Conservation (phyloP, 2,329 filamentous ascomycete genomes). For the Colletotrichum incanum region DNA sequence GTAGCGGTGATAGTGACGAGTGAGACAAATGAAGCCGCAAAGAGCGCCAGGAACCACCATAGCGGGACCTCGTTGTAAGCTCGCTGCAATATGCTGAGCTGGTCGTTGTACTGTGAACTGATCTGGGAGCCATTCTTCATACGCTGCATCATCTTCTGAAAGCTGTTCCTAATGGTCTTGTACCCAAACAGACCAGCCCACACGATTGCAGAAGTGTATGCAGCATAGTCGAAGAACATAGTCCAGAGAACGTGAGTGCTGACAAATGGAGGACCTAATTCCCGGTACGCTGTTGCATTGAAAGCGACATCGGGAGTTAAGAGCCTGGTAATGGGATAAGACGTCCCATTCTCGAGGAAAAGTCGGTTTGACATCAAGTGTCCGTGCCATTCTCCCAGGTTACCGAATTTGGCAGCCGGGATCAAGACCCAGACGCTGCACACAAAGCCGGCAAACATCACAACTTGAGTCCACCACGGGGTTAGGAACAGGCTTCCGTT, state of each 20-base stretch:
- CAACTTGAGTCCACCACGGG: conserved; percentile 65
- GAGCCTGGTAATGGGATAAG: conserved; percentile 58
- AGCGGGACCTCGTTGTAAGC: conserved; percentile 71
- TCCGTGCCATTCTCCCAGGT: conserved; percentile 62
- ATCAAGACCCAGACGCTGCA: conserved; percentile 72
- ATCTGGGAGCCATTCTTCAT: conserved; percentile 63
- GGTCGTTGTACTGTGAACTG: conserved; percentile 66
- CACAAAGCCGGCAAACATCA: conserved; percentile 69
- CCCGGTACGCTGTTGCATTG: conserved; percentile 72
- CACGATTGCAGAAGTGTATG: conserved; percentile 67
- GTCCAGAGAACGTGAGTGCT: conserved; percentile 46
- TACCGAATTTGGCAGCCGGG: conserved; percentile 72
- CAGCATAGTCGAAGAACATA: conserved; percentile 60
- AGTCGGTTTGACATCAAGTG: conserved; percentile 72
- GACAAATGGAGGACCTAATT: conserved; percentile 69
- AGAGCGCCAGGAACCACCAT: conserved; percentile 71
- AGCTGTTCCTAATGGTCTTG: conserved; percentile 57
- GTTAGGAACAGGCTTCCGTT: conserved; percentile 67
- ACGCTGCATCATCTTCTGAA: conserved; percentile 29
- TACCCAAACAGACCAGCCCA: conserved; percentile 63
- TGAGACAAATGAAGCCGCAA: conserved; percentile 59
- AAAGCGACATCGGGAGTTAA: conserved; percentile 66
- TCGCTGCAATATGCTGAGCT: conserved; percentile 72
- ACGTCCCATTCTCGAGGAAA: conserved; percentile 63
- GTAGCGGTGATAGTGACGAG: conserved; percentile 66